A percentile compares a stretch with the other conserved stretches of the same genome.
Evolutionary conservation across 139 green algal species (phyloP).

Genomic region (Pseudopediastrum boryanum): DNA sequence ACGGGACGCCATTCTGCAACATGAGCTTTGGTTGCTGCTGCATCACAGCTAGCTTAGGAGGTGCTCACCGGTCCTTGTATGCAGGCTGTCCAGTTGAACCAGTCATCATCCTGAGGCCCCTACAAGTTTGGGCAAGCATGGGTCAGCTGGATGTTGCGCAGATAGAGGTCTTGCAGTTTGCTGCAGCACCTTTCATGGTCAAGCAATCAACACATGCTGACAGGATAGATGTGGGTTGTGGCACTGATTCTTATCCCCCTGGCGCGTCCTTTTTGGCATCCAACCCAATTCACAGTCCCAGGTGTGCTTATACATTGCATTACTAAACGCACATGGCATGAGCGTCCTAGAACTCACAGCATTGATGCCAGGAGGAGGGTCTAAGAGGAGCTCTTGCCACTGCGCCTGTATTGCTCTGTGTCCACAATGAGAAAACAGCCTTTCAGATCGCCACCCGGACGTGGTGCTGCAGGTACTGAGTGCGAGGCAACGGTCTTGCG

Average conservation of each 20-base stretch:
- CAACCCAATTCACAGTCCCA: background rate
- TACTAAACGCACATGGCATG: background rate
- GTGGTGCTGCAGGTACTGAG: background rate
- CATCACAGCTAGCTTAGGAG: background rate
- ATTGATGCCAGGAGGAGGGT: constrained; percentile 33
- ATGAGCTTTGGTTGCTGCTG: background rate
- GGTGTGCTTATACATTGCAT: background rate
- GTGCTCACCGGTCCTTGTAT: constrained; percentile 20
- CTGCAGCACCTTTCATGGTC: background rate
- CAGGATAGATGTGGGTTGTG: no score
- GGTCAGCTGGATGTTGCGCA: background rate
- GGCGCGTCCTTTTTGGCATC: background rate
- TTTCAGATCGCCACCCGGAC: background rate
- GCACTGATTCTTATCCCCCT: background rate
- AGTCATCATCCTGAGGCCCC: constrained; percentile 31
- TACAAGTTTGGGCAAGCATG: background rate
- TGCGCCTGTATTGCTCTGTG: constrained; percentile 35
- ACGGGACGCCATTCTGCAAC: background rate
- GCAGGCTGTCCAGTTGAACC: constrained; percentile 31
- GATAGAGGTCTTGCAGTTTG: background rate
- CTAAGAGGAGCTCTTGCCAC: constrained; percentile 24
- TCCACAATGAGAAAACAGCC: background rate
- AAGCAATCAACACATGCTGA: no score
- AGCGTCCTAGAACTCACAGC: background rate
- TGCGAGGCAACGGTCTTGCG: background rate